Percentiles rank a stretch among this genome's conserved stretches.
These are phyloP conservation scores for Kluyveromyces sp. DNA, from an alignment of 1,139 yeast genomes.

Conservation along the genomic window DNA sequence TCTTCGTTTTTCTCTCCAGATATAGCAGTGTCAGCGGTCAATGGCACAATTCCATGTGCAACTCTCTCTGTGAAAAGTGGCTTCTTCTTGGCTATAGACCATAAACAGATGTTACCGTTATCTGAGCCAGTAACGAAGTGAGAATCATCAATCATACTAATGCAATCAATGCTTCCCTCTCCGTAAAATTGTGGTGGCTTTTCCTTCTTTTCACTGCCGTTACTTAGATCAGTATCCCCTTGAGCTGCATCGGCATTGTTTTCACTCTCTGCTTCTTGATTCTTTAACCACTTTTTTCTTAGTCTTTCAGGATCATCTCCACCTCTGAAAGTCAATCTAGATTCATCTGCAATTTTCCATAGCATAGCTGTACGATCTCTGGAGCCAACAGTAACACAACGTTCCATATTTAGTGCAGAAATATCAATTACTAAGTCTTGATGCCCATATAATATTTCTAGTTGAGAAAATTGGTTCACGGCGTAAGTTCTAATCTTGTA, in stretches of 20 bases:
- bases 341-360: constrained; percentile 95
- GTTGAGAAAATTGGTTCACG: constrained; percentile 76
- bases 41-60: constrained; percentile 72
- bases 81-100: constrained; percentile 89
- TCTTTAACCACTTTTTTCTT: constrained; percentile 34
- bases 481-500: constrained; percentile 82
- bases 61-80: constrained; percentile 61
- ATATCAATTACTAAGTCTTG: constrained; percentile 84
- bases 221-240: too few species aligned
- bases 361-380: constrained; percentile 92
- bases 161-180: constrained; percentile 90
- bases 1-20: constrained; percentile 57
- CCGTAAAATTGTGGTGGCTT: constrained; percentile 39
- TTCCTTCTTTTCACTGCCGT: constrained; percentile 1
- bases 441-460: constrained; percentile 90
- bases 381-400: constrained; percentile 93
- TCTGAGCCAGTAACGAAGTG: constrained; percentile 93
- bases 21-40: constrained; percentile 40
- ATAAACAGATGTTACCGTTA: constrained; percentile 77
- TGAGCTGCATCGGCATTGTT: constrained; percentile 14
- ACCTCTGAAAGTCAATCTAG: constrained; percentile 87
- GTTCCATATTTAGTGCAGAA: constrained; percentile 70
- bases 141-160: constrained; percentile 84
- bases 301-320: constrained; percentile 55
- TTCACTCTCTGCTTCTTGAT: constrained; percentile 10